Percentiles rank a stretch among this genome's conserved stretches.
Conservation (phyloP, 768 basidiomycete species). For the Auriculariales sp. region DNA sequence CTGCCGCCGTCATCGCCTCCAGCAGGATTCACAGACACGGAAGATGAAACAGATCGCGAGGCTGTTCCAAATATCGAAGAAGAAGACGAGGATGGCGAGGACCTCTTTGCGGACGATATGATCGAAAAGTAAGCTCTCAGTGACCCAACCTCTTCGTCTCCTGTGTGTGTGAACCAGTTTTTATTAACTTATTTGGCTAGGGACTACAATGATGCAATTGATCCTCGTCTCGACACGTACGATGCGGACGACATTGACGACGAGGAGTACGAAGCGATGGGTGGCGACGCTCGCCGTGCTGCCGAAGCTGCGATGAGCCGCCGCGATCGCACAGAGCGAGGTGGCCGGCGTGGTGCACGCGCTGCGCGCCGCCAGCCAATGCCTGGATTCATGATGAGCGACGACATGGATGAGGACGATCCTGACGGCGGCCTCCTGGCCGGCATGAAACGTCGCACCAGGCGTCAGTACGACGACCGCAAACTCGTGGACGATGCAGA, state of each 20-base stretch:
- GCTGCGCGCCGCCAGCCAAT: conserved; percentile 69
- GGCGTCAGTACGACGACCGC: conserved; percentile 89
- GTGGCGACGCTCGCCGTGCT: conserved; percentile 54
- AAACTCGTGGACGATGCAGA: conserved; percentile 84
- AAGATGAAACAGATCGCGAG: conserved; percentile 35
- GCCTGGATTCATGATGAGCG: conserved; percentile 77
- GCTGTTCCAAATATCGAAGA: conserved; percentile 21
- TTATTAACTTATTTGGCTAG: conserved; percentile 19
- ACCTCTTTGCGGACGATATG: conserved; percentile 70
- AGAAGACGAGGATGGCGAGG: conserved; percentile 78
- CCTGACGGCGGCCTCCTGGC: conserved; percentile 42
- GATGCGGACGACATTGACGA: conserved; percentile 82
- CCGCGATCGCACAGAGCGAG: conserved; percentile 63
- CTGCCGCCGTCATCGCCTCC: conserved; percentile 80
- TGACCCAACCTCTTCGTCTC: neutral
- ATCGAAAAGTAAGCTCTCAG: conserved; percentile 45
- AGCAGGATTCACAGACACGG: conserved; percentile 72
- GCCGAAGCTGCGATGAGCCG: conserved; percentile 82
- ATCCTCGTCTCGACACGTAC: conserved; percentile 73
- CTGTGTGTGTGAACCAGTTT: too few species aligned
- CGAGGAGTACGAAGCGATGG: conserved; percentile 49
- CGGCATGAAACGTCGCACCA: conserved; percentile 66
- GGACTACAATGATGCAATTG: conserved; percentile 58
- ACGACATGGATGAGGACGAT: conserved; percentile 64
- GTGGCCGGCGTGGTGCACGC: conserved; percentile 52